phyloP scores from a whole-genome alignment of 768 basidiomycete genomes.

The Pleurotus eryngii region DNA sequence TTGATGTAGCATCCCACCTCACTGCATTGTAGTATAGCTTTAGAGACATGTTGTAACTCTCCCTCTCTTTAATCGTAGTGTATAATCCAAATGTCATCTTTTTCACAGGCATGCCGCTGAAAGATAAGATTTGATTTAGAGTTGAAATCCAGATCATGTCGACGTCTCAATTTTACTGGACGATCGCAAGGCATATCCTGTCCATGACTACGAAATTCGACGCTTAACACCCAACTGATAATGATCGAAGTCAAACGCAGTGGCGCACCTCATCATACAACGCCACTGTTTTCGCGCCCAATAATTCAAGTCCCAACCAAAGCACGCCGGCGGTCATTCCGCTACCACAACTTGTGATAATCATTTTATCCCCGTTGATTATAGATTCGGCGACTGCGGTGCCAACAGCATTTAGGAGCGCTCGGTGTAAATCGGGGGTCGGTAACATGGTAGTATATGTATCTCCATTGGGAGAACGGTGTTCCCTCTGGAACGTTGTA shows the following conservation, averaged over 20 bases:
- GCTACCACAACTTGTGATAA: slow-evolving; percentile 86
- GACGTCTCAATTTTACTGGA: slow-evolving; percentile 71
- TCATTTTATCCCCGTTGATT: slow-evolving; percentile 53
- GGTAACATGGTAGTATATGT: slow-evolving; percentile 62
- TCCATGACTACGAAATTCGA: slow-evolving; percentile 73
- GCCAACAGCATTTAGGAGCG: slow-evolving; percentile 64
- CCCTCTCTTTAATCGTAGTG: background rate
- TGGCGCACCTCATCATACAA: slow-evolving; percentile 89
- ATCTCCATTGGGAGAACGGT: slow-evolving; percentile 32
- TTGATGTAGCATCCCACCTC: background rate
- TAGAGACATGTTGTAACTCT: background rate
- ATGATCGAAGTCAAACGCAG: too few relatives aligned
- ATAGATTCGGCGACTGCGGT: slow-evolving; percentile 50
- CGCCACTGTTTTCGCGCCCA: slow-evolving; percentile 59
- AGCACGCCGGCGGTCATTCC: slow-evolving; percentile 97
- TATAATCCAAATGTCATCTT: background rate
- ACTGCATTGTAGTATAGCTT: slow-evolving; percentile 5
- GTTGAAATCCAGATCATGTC: background rate
- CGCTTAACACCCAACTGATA: slow-evolving; percentile 1
- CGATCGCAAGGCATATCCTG: slow-evolving; percentile 80
- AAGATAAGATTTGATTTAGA: background rate
- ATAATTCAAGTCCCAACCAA: slow-evolving; percentile 84
- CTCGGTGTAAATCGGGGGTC: slow-evolving; percentile 52
- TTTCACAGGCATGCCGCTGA: background rate
- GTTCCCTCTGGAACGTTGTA: slow-evolving; percentile 58